Evolutionary conservation across 2,329 filamentous ascomycete genomes (phyloP).

Genomic region (Elsinoe australis): DNA sequence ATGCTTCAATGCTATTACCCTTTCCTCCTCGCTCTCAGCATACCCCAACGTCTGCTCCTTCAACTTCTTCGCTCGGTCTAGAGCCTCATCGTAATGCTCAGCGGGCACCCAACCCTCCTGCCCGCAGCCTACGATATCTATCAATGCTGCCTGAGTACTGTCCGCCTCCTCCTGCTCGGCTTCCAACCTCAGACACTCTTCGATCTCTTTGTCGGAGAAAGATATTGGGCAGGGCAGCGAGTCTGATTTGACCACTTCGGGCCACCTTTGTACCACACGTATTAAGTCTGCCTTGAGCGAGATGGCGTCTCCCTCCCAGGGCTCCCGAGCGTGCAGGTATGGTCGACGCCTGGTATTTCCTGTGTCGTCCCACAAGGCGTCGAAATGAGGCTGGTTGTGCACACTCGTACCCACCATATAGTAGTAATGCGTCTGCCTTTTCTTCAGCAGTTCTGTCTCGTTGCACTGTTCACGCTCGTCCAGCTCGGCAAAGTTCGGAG

Average conservation of each 20-base stretch:
- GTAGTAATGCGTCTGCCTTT: conserved; percentile 17
- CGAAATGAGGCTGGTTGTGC: conserved; percentile 12
- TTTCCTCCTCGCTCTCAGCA: neutral
- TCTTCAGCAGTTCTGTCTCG: conserved; percentile 12
- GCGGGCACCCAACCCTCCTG: neutral
- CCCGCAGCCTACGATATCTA: neutral
- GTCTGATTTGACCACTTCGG: neutral
- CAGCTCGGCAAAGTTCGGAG: conserved; percentile 8
- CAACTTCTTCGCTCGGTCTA: no score
- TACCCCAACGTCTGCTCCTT: no score
- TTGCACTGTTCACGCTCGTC: conserved; percentile 8
- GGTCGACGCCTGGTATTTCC: conserved; percentile 16
- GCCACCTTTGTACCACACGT: conserved; percentile 18
- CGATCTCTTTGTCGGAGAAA: neutral
- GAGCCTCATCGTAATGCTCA: neutral
- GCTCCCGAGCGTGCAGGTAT: conserved; percentile 17
- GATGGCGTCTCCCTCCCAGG: conserved; percentile 23
- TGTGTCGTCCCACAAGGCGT: conserved; percentile 16
- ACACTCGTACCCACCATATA: conserved; percentile 16
- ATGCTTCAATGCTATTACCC: neutral
- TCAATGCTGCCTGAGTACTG: neutral
- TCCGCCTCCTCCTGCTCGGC: neutral
- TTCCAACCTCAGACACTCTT: neutral
- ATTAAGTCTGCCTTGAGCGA: conserved; percentile 24
- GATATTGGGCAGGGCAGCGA: neutral